phyloP scores from a whole-genome alignment of 1,139 yeast species.

The Oligophagozyma castellii region DNA sequence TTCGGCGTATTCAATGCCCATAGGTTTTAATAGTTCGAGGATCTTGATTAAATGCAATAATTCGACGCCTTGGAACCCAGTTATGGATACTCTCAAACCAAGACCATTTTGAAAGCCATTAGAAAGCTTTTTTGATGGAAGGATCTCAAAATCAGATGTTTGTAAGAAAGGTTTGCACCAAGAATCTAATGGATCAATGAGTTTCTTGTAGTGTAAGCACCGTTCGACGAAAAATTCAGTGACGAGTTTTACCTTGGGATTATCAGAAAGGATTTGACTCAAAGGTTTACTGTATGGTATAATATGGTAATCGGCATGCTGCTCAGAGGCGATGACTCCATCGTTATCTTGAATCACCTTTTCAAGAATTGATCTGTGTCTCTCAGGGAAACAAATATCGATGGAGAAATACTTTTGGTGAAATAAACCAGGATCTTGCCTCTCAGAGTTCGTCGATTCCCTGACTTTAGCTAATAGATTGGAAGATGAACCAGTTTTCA shows the following conservation, averaged over 20 bases:
- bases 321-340: constrained; percentile 7
- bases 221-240: constrained; percentile 88
- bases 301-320: constrained; percentile 5
- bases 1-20: constrained; percentile 38
- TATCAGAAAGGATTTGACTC: constrained; percentile 4
- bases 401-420: constrained; percentile 8
- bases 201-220: constrained; percentile 44
- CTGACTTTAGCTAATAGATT: not conserved
- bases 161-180: constrained; percentile 59
- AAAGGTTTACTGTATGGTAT: constrained; percentile 14
- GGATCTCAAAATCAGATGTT: constrained; percentile 24
- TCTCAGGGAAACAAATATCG: constrained; percentile 9
- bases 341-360: constrained; percentile 17
- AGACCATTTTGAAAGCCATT: constrained; percentile 1
- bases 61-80: constrained; percentile 82
- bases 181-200: constrained; percentile 36
- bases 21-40: constrained; percentile 30
- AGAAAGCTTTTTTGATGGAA: constrained; percentile 6
- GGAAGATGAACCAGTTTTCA: not conserved
- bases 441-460: not conserved
- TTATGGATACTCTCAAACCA: constrained; percentile 42
- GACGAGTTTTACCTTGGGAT: constrained; percentile 15
- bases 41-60: constrained; percentile 59
- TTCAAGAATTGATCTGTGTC: constrained; percentile 11
- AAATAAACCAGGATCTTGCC: constrained; percentile 5